Evolutionary conservation across 2,329 filamentous ascomycete species (phyloP), one percentile per base, ranked within the genome.

Genomic region (Akanthomyces muscarius): DNA sequence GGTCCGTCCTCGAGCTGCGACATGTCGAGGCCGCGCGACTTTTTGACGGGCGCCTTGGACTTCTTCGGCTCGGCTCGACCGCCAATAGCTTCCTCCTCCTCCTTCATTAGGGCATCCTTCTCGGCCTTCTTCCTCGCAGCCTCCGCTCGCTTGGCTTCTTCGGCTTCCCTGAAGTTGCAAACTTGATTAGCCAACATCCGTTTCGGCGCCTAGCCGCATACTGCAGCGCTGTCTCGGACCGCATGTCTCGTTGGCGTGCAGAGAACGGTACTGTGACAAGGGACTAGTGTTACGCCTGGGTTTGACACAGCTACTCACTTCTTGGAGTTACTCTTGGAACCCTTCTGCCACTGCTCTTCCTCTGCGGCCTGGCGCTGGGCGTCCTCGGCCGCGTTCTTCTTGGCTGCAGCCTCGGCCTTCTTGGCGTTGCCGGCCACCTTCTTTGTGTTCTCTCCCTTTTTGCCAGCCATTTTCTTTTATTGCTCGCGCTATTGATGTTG

Each of bases 41-140:
- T 90, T 76, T 90, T 90, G 56, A 82, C 80, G 13, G 89, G 87
- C 6, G 82, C 78, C 76, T 91, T 90, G 63, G 83, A 77, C 68
- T 89, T 88, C 77, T 91, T 92, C 60, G 86, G 83, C 33, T 80
- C 80, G 25, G 83, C 76, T 68, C 86, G 80, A 71, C 84, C 77
- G 69, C 84, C 78, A 63, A 84, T 74, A 69, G 69, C 82, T 66
- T 84, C 88, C 73, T 97, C 94, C 77, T 99, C 95, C 72, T 90
- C 92, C 63, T 87, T 88, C 44, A 92, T 78, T 28, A 93, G 80
- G 13, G 93, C 91, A 1, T 96, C 93, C 56, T 89, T 89, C 74
- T 98, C 95, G 58, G 93, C 94, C 78, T 97, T 98, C 78, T 97
- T 96, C 63, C 89, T 87, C 2, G 90, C 90, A 62, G 83, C 85